A percentile compares a stretch with the other conserved stretches of the same genome.
Evolutionary conservation across 2,329 filamentous ascomycete genomes (phyloP).

Genomic region (Fusarium incarnatum): DNA sequence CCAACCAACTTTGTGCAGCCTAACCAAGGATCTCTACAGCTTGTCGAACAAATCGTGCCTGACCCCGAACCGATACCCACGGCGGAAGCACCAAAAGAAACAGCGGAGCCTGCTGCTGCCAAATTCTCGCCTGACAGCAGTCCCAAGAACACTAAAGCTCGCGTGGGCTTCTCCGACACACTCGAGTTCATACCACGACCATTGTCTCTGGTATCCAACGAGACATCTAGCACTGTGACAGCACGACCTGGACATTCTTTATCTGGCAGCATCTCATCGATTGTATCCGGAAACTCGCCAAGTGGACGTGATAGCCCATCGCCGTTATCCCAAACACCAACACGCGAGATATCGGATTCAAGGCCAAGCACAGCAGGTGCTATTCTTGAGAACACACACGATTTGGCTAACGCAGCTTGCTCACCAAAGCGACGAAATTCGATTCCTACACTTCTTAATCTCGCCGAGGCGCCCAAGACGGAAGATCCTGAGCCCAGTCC

Average conservation of each 20-base stretch:
- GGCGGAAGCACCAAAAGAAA: conserved; percentile 5
- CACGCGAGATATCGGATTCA: conserved; percentile 59
- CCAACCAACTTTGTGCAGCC: conserved; percentile 60
- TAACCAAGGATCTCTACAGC: conserved; percentile 36
- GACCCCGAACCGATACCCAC: conserved; percentile 10
- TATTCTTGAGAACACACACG: conserved; percentile 66
- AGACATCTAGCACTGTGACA: conserved; percentile 82
- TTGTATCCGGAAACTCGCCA: conserved; percentile 70
- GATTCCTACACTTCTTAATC: conserved; percentile 64
- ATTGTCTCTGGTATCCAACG: conserved; percentile 84
- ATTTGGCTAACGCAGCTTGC: conserved; percentile 38
- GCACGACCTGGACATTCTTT: conserved; percentile 77
- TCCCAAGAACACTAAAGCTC: conserved; percentile 61
- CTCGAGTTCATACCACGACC: conserved; percentile 87
- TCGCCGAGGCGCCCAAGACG: conserved; percentile 52
- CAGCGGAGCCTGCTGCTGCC: conserved; percentile 3
- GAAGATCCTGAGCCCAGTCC: conserved; percentile 59
- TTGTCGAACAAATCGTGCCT: conserved; percentile 4
- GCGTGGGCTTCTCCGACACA: conserved; percentile 86
- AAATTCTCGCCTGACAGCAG: conserved; percentile 20
- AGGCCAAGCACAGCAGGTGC: conserved; percentile 78
- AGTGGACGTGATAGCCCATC: conserved; percentile 56
- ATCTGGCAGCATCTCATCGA: conserved; percentile 82
- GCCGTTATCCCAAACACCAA: conserved; percentile 54
- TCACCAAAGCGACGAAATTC: conserved; percentile 68